phyloP scores from a whole-genome alignment of 1,284 basidiomycete genomes.

The Phaffia rhodozyma region DNA sequence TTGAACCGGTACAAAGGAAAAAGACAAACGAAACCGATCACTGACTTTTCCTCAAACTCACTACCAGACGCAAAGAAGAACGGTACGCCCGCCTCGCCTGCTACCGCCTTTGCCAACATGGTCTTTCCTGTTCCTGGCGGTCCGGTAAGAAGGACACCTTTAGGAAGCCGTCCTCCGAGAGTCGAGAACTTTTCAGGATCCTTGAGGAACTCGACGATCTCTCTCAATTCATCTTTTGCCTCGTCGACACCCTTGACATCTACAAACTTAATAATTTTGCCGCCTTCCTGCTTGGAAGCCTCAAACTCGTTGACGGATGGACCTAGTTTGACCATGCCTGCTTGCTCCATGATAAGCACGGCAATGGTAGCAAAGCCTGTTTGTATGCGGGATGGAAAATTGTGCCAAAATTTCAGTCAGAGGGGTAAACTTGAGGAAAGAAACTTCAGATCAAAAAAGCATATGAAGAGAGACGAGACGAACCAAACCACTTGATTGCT shows the following conservation, averaged over 20 bases:
- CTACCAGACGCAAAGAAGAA: constrained; percentile 75
- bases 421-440: no score
- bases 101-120: constrained; percentile 85
- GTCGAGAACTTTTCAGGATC: constrained; percentile 77
- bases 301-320: constrained; percentile 46
- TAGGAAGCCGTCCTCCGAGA: constrained; percentile 80
- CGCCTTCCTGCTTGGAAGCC: constrained; percentile 35
- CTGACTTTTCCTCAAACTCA: constrained; percentile 29
- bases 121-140: constrained; percentile 83
- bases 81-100: constrained; percentile 91
- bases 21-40: constrained; percentile 24
- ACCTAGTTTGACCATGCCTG: constrained; percentile 77
- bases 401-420: neutral
- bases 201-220: constrained; percentile 61
- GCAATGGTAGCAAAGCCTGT: constrained; percentile 57
- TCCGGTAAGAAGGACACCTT: constrained; percentile 80
- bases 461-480: constrained; percentile 8
- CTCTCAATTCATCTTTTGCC: constrained; percentile 75
- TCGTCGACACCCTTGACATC: constrained; percentile 85
- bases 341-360: constrained; percentile 80
- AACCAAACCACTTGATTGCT: constrained; percentile 19
- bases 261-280: constrained; percentile 71
- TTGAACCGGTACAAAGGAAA: constrained; percentile 31
- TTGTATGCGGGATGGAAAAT: neutral
- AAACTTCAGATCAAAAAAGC: neutral